These are phyloP conservation scores for Actinomucor elegans DNA, from an alignment of 371 early-diverging fungal species.

Conservation along the genomic window DNA sequence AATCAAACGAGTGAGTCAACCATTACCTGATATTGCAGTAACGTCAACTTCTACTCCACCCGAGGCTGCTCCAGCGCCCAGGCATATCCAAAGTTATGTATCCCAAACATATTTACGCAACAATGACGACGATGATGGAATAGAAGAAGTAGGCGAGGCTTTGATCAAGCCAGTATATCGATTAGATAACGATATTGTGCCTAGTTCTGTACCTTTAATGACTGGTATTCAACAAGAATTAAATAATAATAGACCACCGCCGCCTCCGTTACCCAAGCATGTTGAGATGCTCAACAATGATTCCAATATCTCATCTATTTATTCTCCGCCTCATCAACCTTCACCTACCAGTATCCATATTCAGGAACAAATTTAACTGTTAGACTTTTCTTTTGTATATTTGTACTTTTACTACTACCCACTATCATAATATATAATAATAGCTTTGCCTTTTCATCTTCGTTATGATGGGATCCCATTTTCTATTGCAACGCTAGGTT, in stretches of 20 bases:
- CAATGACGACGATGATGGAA: neutral
- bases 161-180: neutral
- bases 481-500: too few relatives aligned
- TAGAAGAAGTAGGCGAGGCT: too few relatives aligned
- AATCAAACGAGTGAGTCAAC: neutral
- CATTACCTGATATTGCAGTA: too few relatives aligned
- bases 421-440: too few relatives aligned
- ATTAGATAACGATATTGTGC: constrained; percentile 8
- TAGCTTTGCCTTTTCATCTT: too few relatives aligned
- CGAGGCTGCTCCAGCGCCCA: too few relatives aligned
- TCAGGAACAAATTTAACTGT: neutral
- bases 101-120: neutral
- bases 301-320: neutral
- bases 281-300: neutral
- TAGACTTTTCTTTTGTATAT: too few relatives aligned
- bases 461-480: too few relatives aligned
- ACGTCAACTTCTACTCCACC: neutral
- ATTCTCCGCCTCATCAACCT: constrained; percentile 16
- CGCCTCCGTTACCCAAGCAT: constrained; percentile 16
- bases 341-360: neutral
- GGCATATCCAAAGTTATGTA: neutral
- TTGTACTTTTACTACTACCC: too few relatives aligned
- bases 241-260: neutral
- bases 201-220: constrained; percentile 5
- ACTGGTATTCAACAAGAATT: neutral